A percentile compares a stretch with the other conserved stretches of the same genome.
These are phyloP conservation scores for Colletotrichum lini DNA, from an alignment of 2,329 filamentous ascomycete species.

Conservation along the genomic window DNA sequence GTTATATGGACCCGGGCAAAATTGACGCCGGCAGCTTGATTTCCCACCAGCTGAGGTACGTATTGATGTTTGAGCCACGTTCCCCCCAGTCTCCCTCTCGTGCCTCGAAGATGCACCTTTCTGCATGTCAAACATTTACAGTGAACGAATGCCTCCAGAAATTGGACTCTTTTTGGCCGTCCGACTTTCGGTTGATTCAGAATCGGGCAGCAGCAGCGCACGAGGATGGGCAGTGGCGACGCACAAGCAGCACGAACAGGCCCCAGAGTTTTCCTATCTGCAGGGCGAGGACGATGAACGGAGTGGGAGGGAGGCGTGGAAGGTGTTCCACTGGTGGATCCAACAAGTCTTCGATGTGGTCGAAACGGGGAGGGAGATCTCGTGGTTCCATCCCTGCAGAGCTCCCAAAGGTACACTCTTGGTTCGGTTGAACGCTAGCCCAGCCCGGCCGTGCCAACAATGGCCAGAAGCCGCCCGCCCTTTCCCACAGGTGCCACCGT, in stretches of 20 bases:
- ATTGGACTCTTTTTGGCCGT: neutral
- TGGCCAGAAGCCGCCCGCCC: slow-evolving; percentile 34
- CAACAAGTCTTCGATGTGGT: slow-evolving; percentile 39
- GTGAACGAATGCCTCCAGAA: neutral
- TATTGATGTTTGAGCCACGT: slow-evolving; percentile 7
- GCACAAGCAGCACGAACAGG: slow-evolving; percentile 33
- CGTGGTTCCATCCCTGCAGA: slow-evolving; percentile 44
- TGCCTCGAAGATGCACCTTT: slow-evolving; percentile 7
- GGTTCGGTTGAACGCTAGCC: slow-evolving; percentile 42
- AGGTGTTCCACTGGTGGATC: slow-evolving; percentile 41
- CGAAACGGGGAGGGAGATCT: slow-evolving; percentile 45
- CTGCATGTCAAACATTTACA: slow-evolving; percentile 4
- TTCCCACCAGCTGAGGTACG: slow-evolving; percentile 15
- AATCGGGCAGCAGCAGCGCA: neutral
- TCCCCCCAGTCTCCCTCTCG: slow-evolving; percentile 20
- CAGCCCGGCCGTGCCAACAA: slow-evolving; percentile 35
- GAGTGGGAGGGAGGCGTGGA: slow-evolving; percentile 35
- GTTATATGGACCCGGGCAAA: slow-evolving; percentile 33
- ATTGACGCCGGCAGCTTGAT: slow-evolving; percentile 29
- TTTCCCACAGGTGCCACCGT: slow-evolving; percentile 30
- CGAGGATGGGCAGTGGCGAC: slow-evolving; percentile 7
- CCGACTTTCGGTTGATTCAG: slow-evolving; percentile 12
- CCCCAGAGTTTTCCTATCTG: slow-evolving; percentile 35
- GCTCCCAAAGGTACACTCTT: slow-evolving; percentile 34
- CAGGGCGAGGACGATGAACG: slow-evolving; percentile 33